These are phyloP conservation scores for Vitis labrusca DNA, from an alignment of 164 flowering plant genomes.

Conservation along the genomic window DNA sequence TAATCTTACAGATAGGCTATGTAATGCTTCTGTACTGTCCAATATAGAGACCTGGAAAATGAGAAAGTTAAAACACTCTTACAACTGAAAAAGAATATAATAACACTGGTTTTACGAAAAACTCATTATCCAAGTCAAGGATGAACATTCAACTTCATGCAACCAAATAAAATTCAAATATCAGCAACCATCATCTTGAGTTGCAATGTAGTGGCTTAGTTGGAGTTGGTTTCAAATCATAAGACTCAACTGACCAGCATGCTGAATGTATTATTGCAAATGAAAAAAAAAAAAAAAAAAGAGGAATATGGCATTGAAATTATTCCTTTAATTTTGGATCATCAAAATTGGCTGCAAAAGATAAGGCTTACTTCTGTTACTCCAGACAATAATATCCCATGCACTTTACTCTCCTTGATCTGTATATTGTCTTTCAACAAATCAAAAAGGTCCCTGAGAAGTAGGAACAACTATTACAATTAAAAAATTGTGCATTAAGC, in stretches of 20 bases:
- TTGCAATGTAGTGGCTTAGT: not conserved
- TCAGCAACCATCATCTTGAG: too few species aligned
- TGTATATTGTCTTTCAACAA: slow-evolving; percentile 77
- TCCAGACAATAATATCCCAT: slow-evolving; percentile 67
- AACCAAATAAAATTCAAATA: not conserved
- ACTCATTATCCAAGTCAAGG: not conserved
- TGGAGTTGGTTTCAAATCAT: not conserved
- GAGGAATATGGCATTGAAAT: too few species aligned
- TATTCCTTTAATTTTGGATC: not conserved
- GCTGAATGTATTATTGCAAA: too few species aligned
- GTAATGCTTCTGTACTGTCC: slow-evolving; percentile 62
- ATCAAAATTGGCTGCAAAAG: not conserved
- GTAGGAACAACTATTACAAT: not conserved
- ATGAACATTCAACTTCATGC: not conserved
- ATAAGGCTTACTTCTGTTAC: slow-evolving; percentile 64
- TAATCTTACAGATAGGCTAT: slow-evolving; percentile 60
- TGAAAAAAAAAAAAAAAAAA: too few species aligned
- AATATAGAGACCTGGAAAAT: slow-evolving; percentile 46
- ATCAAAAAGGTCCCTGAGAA: slow-evolving; percentile 81
- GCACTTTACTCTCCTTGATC: slow-evolving; percentile 68
- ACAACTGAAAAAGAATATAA: not conserved
- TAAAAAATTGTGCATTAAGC: not conserved
- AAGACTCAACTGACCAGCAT: too few species aligned
- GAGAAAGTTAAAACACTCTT: not conserved
- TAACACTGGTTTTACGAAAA: not conserved